Base-by-base conservation (phyloP, 1,284 basidiomycete genomes). In the Tylopilus sp. region DNA sequence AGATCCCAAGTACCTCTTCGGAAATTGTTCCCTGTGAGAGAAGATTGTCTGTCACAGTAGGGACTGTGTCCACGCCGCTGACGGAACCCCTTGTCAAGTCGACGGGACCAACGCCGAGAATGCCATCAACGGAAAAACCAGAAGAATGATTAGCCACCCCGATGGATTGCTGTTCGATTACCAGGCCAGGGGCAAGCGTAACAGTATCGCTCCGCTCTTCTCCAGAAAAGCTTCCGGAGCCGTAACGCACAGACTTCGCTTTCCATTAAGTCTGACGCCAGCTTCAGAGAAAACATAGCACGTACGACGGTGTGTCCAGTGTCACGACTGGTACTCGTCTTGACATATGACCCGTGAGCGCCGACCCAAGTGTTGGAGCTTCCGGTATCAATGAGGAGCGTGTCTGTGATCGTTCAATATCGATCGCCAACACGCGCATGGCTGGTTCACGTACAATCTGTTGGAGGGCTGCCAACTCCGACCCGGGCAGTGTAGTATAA, bases 41-140 rank as follows among this genome's bases (percentile, higher is more conserved):
- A 16, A 76, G 68, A 51, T 73, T 76, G 59, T 77, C 69, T 16
- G 65, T 68, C 21, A 76, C 68, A 9, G 74, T 76, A 13, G 71
- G 67, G 40, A 73, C 61, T 33, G 64, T 59, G 15, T 52, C 53
- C 46, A 37, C 16, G 23, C 45, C 44, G 18, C 18, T 26, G 19
- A 60, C 63, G 6, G 66, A 70, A 52, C 70, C 69, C 18, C 54
- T 7, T 5, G 79, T 79, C 49, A 83, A 68, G 59, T 72, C 73
- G 15, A 71, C 68, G 11, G 82, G 81, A 15, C 77, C 78, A 34
- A 79, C 67, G 56, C 80, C 80, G 25, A 81, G 69, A 51, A 82
- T 78, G 12, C 80, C 79, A 53, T 81, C 79, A 33, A 77, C 63
- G 23, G 55, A 36, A 57, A 81, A 76, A 16, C 77, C 75, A 18